Conservation (phyloP, 306 rosid species). For the Senna siamea region DNA sequence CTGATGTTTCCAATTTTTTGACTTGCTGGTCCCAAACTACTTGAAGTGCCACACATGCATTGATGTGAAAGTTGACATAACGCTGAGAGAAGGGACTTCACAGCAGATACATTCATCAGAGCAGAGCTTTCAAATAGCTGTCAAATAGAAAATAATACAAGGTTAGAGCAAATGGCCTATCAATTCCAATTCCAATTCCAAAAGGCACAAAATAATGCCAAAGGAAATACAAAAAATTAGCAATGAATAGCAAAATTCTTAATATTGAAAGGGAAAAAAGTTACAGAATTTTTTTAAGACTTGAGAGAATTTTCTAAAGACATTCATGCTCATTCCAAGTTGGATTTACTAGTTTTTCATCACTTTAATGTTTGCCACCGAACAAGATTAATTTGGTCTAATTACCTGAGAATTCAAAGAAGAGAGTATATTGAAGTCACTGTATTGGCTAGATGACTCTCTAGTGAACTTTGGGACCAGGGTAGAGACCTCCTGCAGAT, state of each 20-base stretch:
- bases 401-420: conserved; percentile 96
- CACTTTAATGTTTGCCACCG: conserved; percentile 19
- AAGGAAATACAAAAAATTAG: conserved; percentile 13
- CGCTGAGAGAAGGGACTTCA: conserved; percentile 91
- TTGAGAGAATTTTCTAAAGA: neutral
- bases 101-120: conserved; percentile 86
- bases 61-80: conserved; percentile 89
- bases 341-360: conserved; percentile 31
- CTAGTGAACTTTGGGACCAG: conserved; percentile 77
- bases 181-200: no score
- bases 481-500: conserved; percentile 84
- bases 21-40: conserved; percentile 68
- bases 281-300: conserved; percentile 13
- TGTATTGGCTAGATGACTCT: conserved; percentile 84
- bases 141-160: conserved; percentile 41
- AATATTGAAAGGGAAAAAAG: conserved; percentile 16
- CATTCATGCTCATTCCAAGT: conserved; percentile 13
- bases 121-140: conserved; percentile 98
- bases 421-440: conserved; percentile 93
- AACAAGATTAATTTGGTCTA: conserved; percentile 26
- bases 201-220: conserved; percentile 16
- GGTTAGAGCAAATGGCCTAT: conserved; percentile 43
- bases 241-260: conserved; percentile 24
- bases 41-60: conserved; percentile 65
- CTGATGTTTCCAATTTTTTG: conserved; percentile 88